phyloP scores from a whole-genome alignment of 495 filamentous ascomycete genomes.

The Trichoderma erinaceum region DNA sequence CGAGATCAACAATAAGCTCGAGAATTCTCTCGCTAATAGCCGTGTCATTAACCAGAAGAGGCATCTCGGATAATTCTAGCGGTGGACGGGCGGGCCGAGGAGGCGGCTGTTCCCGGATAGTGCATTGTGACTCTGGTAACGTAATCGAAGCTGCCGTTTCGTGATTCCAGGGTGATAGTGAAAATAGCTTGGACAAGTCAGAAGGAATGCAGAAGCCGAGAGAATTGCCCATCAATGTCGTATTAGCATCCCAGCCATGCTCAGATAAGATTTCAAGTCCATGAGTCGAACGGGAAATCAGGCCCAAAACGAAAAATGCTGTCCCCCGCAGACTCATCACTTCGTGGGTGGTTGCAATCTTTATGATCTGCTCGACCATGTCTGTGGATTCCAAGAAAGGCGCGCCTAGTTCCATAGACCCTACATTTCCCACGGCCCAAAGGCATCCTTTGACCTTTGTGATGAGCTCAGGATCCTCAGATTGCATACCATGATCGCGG shows the following conservation, averaged over 20 bases:
- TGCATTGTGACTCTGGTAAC: conserved; percentile 38
- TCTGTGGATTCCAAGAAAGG: conserved; percentile 85
- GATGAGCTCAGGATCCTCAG: conserved; percentile 79
- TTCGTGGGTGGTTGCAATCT: conserved; percentile 78
- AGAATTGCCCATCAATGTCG: conserved; percentile 73
- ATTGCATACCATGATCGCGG: conserved; percentile 71
- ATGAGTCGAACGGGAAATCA: conserved; percentile 88
- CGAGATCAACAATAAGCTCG: conserved; percentile 73
- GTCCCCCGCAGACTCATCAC: conserved; percentile 91
- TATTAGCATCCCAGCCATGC: conserved; percentile 85
- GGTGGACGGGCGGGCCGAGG: conserved; percentile 10
- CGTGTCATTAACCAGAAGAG: neutral
- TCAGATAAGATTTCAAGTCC: conserved; percentile 83
- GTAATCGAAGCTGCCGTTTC: conserved; percentile 36
- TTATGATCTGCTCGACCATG: conserved; percentile 75
- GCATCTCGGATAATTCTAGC: neutral
- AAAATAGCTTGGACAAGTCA: conserved; percentile 71
- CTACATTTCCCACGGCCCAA: conserved; percentile 97
- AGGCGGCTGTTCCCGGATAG: conserved; percentile 31
- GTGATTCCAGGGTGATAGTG: conserved; percentile 44
- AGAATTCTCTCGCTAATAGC: conserved; percentile 62
- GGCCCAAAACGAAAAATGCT: conserved; percentile 88
- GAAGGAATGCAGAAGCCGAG: conserved; percentile 81
- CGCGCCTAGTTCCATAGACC: conserved; percentile 94
- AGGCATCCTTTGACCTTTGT: conserved; percentile 94